A percentile compares a stretch with the other conserved stretches of the same genome.
Evolutionary conservation across 768 basidiomycete species (phyloP).

Genomic region (Termitomyces sp.): DNA sequence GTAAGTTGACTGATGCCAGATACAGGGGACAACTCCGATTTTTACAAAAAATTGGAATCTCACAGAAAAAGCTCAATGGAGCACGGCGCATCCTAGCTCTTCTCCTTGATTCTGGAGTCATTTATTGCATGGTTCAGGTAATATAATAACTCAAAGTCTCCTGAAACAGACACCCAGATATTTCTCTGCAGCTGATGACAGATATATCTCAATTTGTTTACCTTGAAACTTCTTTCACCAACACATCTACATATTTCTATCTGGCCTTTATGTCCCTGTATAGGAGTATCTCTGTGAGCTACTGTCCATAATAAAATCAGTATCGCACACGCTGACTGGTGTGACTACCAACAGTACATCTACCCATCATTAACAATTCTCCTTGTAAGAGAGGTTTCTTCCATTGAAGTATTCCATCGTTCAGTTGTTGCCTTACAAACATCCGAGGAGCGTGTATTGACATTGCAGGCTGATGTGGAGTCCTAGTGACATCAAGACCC

Average conservation of each 20-base stretch:
- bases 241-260: background rate
- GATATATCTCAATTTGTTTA: background rate
- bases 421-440: too few species aligned
- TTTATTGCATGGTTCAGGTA: background rate
- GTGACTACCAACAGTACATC: background rate
- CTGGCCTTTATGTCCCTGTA: background rate
- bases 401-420: too few species aligned
- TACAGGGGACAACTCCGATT: background rate
- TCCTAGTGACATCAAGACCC: too few species aligned
- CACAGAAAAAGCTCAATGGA: background rate
- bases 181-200: background rate
- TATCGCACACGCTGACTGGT: background rate
- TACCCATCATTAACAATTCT: background rate
- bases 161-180: too few species aligned
- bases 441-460: too few species aligned
- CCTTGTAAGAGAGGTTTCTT: too few species aligned
- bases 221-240: too few species aligned
- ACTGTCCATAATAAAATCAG: background rate
- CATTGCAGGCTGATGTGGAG: too few species aligned
- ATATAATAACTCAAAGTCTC: too few species aligned
- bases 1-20: background rate
- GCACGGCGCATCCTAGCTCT: too few species aligned
- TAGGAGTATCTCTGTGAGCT: background rate
- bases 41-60: background rate
- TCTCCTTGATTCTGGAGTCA: too few species aligned